Percentiles rank a stretch among this genome's conserved stretches.
Evolutionary conservation across 192 early-diverging fungal genomes (phyloP).

Genomic region (Backusella tarrabulga): DNA sequence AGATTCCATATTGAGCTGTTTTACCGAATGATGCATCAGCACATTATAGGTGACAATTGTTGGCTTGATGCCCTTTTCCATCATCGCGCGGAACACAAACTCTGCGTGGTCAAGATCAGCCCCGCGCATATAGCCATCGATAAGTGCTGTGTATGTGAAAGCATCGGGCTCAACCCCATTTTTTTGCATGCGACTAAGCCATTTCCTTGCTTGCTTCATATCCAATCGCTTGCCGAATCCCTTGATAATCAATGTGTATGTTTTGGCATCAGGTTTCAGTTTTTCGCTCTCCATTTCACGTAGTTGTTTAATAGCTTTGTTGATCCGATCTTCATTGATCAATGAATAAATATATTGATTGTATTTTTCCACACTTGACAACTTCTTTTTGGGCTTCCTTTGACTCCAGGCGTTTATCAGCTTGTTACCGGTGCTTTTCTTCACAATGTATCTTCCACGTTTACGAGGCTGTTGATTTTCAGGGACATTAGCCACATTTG

Average conservation of each 20-base stretch:
- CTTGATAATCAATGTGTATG: constrained; percentile 34
- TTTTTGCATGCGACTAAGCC: constrained; percentile 29
- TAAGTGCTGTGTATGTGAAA: constrained; percentile 34
- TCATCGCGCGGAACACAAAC: constrained; percentile 36
- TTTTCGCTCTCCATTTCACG: constrained; percentile 15
- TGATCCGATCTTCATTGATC: neutral
- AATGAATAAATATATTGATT: constrained; percentile 6
- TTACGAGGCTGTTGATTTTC: neutral
- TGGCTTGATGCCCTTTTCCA: constrained; percentile 27
- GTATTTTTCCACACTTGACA: constrained; percentile 7
- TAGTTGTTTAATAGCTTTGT: constrained; percentile 25
- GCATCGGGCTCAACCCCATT: constrained; percentile 19
- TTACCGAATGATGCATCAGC: constrained; percentile 35
- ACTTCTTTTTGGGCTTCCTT: constrained; percentile 1
- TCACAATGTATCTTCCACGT: neutral
- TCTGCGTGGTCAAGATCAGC: constrained; percentile 30
- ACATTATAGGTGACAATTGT: constrained; percentile 41
- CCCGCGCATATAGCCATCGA: constrained; percentile 37
- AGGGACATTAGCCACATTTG: neutral
- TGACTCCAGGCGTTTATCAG: neutral
- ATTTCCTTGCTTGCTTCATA: constrained; percentile 29
- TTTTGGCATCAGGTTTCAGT: constrained; percentile 10
- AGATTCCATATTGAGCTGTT: constrained; percentile 35
- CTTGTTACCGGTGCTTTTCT: neutral
- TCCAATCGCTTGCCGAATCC: constrained; percentile 17